These are phyloP conservation scores for Gastrolobium bilobum DNA, from an alignment of 306 rosid species.

Conservation along the genomic window DNA sequence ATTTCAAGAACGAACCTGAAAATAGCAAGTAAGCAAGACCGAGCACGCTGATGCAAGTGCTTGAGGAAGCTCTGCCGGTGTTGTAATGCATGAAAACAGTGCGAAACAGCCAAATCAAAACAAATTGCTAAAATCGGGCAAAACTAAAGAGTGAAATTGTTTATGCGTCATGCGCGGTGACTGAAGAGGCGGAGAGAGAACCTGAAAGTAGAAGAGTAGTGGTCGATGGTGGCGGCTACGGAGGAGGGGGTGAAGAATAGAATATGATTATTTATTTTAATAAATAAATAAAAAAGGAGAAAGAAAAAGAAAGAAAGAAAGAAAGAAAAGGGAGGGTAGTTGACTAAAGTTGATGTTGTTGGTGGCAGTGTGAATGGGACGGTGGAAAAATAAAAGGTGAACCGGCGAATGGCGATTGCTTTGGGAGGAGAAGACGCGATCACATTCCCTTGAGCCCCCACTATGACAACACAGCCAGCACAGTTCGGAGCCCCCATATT, in stretches of 20 bases:
- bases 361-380: neutral
- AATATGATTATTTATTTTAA: neutral
- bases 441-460: slow-evolving; percentile 9
- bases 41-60: slow-evolving; percentile 7
- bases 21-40: neutral
- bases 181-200: slow-evolving; percentile 4
- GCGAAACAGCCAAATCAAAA: neutral
- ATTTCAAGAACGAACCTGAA: slow-evolving; percentile 19
- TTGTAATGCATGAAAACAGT: neutral
- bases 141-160: neutral
- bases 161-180: neutral
- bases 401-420: too few species aligned
- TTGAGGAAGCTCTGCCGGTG: neutral
- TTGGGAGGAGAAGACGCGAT: too few species aligned
- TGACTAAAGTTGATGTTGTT: slow-evolving; percentile 1
- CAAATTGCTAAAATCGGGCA: slow-evolving; percentile 9
- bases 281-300: neutral
- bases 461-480: neutral
- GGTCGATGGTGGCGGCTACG: slow-evolving; percentile 26
- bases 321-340: neutral
- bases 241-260: neutral
- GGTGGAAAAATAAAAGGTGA: neutral
- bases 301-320: neutral
- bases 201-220: slow-evolving; percentile 19
- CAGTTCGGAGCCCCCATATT: neutral